Percentiles rank a stretch among this genome's conserved stretches.
Conservation (phyloP, 257 asterid species). For the Solanum virginianum region DNA sequence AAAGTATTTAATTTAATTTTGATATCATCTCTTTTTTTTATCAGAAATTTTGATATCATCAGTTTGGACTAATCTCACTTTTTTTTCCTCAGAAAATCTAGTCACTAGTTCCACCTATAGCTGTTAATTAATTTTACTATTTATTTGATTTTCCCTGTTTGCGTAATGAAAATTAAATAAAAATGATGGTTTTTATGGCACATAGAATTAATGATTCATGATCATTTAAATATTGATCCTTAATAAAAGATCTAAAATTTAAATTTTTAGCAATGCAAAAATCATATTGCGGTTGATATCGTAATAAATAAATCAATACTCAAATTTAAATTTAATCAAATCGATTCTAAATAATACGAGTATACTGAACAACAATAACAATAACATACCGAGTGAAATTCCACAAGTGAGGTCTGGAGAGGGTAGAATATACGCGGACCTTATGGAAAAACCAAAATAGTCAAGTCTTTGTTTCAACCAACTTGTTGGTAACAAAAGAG, state of each 20-base stretch:
- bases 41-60: neutral
- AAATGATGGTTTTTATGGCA: neutral
- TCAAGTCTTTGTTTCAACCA: neutral
- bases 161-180: neutral
- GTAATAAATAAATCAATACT: neutral
- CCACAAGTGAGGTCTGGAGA: too few species aligned
- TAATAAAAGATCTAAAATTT: neutral
- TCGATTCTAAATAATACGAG: neutral
- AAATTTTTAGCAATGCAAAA: neutral
- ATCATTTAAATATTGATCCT: neutral
- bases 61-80: neutral
- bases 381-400: too few species aligned
- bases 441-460: accelerated
- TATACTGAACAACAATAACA: neutral
- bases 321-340: neutral
- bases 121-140: neutral
- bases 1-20: neutral
- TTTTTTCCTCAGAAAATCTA: neutral
- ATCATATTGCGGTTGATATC: too few species aligned
- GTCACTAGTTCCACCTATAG: neutral
- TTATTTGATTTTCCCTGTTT: neutral
- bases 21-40: neutral
- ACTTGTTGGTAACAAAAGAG: neutral
- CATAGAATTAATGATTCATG: neutral
- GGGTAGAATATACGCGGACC: too few species aligned